A percentile compares a stretch with the other conserved stretches of the same genome.
phyloP scores from a whole-genome alignment of 257 asterid genomes.

The Solanum chmielewskii region DNA sequence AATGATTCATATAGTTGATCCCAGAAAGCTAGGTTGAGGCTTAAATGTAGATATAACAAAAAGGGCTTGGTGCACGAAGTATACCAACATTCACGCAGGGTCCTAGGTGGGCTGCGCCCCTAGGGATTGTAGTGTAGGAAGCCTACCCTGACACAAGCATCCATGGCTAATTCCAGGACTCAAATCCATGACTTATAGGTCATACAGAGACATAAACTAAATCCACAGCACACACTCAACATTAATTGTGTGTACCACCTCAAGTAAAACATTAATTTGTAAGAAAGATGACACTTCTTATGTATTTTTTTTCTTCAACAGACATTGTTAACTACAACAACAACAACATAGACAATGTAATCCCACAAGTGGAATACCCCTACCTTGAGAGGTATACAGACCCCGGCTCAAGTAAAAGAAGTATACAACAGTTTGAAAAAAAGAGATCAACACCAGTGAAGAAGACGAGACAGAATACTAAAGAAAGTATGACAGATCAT shows the following conservation, averaged over 20 bases:
- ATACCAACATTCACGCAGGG: background rate
- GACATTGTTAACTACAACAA: background rate
- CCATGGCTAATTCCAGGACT: background rate
- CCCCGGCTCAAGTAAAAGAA: background rate
- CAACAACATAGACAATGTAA: background rate
- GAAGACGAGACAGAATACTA: background rate
- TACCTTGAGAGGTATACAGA: background rate
- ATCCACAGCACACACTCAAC: background rate
- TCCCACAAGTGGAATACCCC: background rate
- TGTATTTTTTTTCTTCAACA: background rate
- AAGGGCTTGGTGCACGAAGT: background rate
- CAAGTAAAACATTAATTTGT: background rate
- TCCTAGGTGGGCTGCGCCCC: background rate
- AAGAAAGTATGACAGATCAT: background rate
- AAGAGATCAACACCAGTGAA: background rate
- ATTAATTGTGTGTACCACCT: background rate
- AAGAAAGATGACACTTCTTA: background rate
- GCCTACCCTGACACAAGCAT: background rate
- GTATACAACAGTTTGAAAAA: background rate
- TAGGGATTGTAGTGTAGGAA: background rate
- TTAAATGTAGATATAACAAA: background rate
- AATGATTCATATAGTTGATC: background rate
- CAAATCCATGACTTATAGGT: background rate
- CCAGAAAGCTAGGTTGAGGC: background rate
- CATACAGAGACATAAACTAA: background rate